These are phyloP conservation scores for Glycine tomentella DNA, from an alignment of 306 rosid species.

Conservation along the genomic window DNA sequence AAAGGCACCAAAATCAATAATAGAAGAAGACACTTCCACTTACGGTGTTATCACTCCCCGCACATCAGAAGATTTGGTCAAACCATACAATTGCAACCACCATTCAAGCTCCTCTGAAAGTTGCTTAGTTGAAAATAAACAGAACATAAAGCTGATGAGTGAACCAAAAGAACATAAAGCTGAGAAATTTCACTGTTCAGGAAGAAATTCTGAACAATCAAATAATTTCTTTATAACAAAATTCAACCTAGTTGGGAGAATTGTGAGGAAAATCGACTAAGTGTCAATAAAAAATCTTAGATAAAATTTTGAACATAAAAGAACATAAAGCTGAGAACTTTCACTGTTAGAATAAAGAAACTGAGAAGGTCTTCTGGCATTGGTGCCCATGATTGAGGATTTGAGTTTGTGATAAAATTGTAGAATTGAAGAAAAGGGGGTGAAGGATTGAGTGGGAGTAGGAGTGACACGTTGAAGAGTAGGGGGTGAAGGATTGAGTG, in stretches of 20 bases:
- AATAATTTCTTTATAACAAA: neutral
- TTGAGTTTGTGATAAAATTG: constrained; percentile 40
- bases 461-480: neutral
- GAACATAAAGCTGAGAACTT: constrained; percentile 10
- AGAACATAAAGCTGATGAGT: neutral
- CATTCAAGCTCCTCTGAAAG: too few relatives aligned
- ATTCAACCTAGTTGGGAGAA: neutral
- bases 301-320: neutral
- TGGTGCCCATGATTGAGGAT: constrained; percentile 60
- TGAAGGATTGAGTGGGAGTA: neutral
- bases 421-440: constrained; percentile 1
- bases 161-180: neutral
- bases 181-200: neutral
- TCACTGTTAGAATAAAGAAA: constrained; percentile 10
- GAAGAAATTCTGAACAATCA: constrained; percentile 7
- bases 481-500: neutral
- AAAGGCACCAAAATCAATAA: too few relatives aligned
- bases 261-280: neutral
- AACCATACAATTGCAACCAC: too few relatives aligned
- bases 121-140: too few relatives aligned
- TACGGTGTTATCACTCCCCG: too few relatives aligned
- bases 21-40: too few relatives aligned
- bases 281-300: too few relatives aligned
- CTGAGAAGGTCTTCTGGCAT: constrained; percentile 63
- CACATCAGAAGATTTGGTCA: too few relatives aligned